Evolutionary conservation across 2,329 filamentous ascomycete species (phyloP).

Genomic region (Venturia asperata): DNA sequence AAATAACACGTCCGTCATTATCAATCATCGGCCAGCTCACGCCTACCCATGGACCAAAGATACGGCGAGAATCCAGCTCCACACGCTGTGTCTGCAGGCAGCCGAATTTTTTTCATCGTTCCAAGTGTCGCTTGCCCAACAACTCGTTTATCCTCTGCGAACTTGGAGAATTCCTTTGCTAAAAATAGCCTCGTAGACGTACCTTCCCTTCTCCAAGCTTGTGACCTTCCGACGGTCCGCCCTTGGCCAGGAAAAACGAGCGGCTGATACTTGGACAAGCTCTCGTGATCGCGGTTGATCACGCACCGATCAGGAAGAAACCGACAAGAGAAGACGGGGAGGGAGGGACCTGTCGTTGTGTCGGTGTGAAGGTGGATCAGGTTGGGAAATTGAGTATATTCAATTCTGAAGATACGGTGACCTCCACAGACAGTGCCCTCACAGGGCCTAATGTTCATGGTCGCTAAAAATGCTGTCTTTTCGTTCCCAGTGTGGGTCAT

Average conservation of each 20-base stretch:
- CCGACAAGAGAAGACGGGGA: too few relatives aligned
- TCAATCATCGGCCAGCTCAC: not conserved
- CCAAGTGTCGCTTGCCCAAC: not conserved
- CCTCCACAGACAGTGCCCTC: too few relatives aligned
- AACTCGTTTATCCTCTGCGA: not conserved
- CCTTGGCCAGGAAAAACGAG: not conserved
- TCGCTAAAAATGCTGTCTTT: too few relatives aligned
- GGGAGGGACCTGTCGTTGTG: too few relatives aligned
- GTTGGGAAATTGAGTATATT: too few relatives aligned
- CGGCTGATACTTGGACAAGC: not conserved
- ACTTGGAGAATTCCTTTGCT: not conserved
- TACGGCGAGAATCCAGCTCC: not conserved
- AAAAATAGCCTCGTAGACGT: not conserved
- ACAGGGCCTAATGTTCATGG: too few relatives aligned
- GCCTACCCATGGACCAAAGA: not conserved
- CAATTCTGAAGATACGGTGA: too few relatives aligned
- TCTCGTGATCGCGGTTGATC: too few relatives aligned
- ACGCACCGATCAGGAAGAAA: too few relatives aligned
- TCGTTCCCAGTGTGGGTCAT: too few relatives aligned
- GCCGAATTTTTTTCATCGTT: not conserved
- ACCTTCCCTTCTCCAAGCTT: not conserved
- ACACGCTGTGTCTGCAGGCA: not conserved
- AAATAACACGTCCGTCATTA: not conserved
- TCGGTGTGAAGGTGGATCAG: too few relatives aligned
- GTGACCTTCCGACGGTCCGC: not conserved